phyloP scores from a whole-genome alignment of 2,329 filamentous ascomycete genomes.

The Microdochium nivale region DNA sequence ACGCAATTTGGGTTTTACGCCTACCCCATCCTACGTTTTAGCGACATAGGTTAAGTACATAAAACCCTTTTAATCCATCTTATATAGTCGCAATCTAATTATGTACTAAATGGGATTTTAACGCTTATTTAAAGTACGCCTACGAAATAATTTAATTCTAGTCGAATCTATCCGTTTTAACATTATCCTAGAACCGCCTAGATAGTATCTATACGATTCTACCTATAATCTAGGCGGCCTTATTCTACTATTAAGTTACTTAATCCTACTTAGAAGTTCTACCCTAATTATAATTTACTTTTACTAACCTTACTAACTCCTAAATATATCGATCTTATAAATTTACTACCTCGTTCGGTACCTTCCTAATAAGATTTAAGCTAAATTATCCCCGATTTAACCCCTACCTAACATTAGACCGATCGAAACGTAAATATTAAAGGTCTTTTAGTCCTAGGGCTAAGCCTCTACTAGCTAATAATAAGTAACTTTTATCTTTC shows the following conservation, averaged over 20 bases:
- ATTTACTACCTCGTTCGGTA: not conserved
- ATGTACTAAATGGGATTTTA: not conserved
- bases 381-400: not conserved
- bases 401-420: not conserved
- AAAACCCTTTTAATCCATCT: not conserved
- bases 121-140: no score
- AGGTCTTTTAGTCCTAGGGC: not conserved
- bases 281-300: not conserved
- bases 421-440: no score
- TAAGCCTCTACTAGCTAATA: not conserved
- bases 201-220: not conserved
- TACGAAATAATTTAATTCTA: not conserved
- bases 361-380: not conserved
- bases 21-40: not conserved
- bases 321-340: not conserved
- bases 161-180: not conserved
- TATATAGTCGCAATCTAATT: no score
- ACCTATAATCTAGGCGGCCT: not conserved
- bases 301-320: not conserved
- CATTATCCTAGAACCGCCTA: not conserved
- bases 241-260: not conserved
- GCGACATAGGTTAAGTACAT: not conserved
- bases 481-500: not conserved
- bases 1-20: not conserved
- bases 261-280: not conserved